Evolutionary conservation across 257 asterid genomes (phyloP).

Genomic region (Fraxinus anomala): DNA sequence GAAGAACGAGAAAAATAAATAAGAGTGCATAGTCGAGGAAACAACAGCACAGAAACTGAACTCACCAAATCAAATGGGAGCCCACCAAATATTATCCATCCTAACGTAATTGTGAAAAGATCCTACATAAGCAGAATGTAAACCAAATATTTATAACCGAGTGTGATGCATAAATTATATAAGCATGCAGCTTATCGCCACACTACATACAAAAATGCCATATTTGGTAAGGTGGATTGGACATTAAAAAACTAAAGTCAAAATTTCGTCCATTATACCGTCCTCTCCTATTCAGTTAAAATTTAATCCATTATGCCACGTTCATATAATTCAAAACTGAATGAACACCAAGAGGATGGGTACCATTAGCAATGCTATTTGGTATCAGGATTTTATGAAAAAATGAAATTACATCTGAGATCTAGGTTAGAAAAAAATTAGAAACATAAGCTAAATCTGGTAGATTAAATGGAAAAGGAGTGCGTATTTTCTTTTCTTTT

Average conservation of each 20-base stretch:
- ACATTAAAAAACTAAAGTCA: background rate
- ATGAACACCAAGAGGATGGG: background rate
- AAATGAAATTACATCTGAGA: background rate
- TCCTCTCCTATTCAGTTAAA: background rate
- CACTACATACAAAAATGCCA: background rate
- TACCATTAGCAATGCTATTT: background rate
- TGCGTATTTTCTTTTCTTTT: background rate
- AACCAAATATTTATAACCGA: constrained; percentile 4
- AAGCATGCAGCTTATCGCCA: background rate
- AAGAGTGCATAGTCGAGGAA: background rate
- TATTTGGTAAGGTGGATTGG: background rate
- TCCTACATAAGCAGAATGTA: constrained; percentile 47
- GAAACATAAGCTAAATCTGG: background rate
- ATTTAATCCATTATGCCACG: background rate
- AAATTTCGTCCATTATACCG: background rate
- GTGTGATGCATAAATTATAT: background rate
- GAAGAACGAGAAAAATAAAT: background rate
- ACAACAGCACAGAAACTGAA: constrained; percentile 18
- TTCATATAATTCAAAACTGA: no score
- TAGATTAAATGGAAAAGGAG: background rate
- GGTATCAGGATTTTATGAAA: background rate
- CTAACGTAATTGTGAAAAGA: constrained; percentile 75
- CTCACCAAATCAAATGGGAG: constrained; percentile 89
- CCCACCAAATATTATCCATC: constrained; percentile 90
- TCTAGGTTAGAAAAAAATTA: background rate